phyloP scores from a whole-genome alignment of 306 rosid species.

The Spatholobus suberectus region DNA sequence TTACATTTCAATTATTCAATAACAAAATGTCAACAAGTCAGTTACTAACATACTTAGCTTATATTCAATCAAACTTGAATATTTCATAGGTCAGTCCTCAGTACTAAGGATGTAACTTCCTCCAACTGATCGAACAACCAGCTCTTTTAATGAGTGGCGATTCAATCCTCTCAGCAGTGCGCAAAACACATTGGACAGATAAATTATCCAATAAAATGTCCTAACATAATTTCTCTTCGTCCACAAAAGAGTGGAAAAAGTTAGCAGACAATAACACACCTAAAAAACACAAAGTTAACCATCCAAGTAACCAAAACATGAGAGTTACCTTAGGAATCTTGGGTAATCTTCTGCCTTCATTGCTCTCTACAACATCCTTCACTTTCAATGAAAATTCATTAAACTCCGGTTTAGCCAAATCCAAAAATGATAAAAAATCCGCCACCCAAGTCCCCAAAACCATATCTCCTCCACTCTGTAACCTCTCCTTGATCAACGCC shows the following conservation, averaged over 20 bases:
- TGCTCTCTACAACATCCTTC: constrained; percentile 88
- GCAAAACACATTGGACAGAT: not conserved
- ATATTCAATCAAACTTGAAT: not conserved
- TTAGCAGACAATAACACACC: constrained; percentile 1
- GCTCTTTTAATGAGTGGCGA: not conserved
- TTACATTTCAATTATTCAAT: not conserved
- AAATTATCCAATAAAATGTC: not conserved
- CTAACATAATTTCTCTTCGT: constrained; percentile 12
- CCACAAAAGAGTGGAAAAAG: not conserved
- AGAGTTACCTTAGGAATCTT: constrained; percentile 92
- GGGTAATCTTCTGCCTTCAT: constrained; percentile 91
- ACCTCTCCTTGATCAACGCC: constrained; percentile 72
- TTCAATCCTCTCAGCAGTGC: not conserved
- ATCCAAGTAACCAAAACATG: not conserved
- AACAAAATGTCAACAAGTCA: not conserved
- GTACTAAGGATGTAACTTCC: not conserved
- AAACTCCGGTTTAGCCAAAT: constrained; percentile 62
- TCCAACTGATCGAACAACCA: not conserved
- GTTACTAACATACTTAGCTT: not conserved
- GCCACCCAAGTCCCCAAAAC: constrained; percentile 59
- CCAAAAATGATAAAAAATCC: constrained; percentile 60
- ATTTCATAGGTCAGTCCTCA: constrained; percentile 7
- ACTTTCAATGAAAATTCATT: constrained; percentile 60
- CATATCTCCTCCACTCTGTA: constrained; percentile 47
- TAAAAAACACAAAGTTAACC: not conserved